Evolutionary conservation across 2,329 filamentous ascomycete species (phyloP).

Genomic region (Phoma sp.): DNA sequence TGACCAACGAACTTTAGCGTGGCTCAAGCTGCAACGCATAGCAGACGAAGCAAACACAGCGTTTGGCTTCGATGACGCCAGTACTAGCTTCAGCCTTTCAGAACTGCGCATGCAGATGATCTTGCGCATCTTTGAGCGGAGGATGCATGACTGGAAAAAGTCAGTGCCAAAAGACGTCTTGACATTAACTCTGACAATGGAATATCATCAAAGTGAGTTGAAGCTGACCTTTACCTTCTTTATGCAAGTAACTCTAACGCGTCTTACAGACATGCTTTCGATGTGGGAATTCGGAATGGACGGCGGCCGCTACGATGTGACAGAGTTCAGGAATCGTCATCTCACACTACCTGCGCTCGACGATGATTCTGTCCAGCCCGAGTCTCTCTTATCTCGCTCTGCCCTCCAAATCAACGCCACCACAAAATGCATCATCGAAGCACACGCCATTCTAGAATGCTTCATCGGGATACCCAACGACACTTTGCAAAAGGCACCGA

Average conservation of each 20-base stretch:
- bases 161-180: constrained; percentile 41
- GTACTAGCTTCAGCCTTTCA: constrained; percentile 47
- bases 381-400: constrained; percentile 42
- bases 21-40: constrained; percentile 45
- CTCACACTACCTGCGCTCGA: constrained; percentile 45
- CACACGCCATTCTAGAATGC: constrained; percentile 43
- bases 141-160: constrained; percentile 47
- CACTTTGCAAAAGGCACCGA: constrained; percentile 35
- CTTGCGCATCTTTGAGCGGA: constrained; percentile 44
- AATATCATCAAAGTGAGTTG: constrained; percentile 36
- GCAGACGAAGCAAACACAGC: constrained; percentile 48
- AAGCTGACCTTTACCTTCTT: background rate
- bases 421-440: constrained; percentile 42
- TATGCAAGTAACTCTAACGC: background rate
- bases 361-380: constrained; percentile 43
- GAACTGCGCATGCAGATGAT: constrained; percentile 47
- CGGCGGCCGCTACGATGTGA: constrained; percentile 45
- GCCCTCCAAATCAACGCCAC: constrained; percentile 47
- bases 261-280: constrained; percentile 32
- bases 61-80: constrained; percentile 49
- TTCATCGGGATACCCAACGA: constrained; percentile 33
- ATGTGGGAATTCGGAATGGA: constrained; percentile 51
- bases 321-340: constrained; percentile 44
- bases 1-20: constrained; percentile 40
- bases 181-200: constrained; percentile 38